A percentile compares a stretch with the other conserved stretches of the same genome.
Conservation (phyloP, 1,139 yeast species). For the Debaryomycetaceae sp. region DNA sequence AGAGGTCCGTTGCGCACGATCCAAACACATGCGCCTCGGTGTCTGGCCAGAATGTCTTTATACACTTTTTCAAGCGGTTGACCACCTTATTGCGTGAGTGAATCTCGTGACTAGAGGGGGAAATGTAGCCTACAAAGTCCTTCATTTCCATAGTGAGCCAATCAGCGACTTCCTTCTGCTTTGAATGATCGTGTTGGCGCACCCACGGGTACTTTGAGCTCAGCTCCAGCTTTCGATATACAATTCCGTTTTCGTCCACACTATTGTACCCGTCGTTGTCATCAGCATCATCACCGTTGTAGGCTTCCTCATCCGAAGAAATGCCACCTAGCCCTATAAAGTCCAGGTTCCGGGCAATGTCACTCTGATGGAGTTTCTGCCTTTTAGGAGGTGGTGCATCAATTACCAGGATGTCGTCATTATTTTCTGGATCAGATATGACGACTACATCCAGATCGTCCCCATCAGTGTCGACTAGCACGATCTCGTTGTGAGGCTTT, state of each 20-base stretch:
- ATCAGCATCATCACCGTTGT: conserved; percentile 9
- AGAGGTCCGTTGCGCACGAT: conserved; percentile 88
- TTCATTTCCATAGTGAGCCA: conserved; percentile 83
- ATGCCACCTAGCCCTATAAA: conserved; percentile 53
- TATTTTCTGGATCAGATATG: conserved; percentile 23
- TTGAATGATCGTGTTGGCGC: conserved; percentile 61
- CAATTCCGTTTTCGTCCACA: conserved; percentile 24
- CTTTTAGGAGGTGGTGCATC: conserved; percentile 6
- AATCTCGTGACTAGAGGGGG: conserved; percentile 76
- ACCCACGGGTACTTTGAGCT: conserved; percentile 66
- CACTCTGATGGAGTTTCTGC: conserved; percentile 9
- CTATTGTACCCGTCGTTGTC: conserved; percentile 23
- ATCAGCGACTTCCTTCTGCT: conserved; percentile 66
- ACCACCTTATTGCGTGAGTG: conserved; percentile 59
- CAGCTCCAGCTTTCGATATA: conserved; percentile 12
- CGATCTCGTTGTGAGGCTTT: conserved; percentile 10
- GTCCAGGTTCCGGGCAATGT: conserved; percentile 40
- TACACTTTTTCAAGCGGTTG: conserved; percentile 43
- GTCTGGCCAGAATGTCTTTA: conserved; percentile 62
- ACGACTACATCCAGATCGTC: conserved; percentile 19
- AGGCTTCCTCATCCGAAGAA: conserved; percentile 31
- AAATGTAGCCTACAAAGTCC: conserved; percentile 77
- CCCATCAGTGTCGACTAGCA: conserved; percentile 15
- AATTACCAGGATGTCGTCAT: conserved; percentile 10
- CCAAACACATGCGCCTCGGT: conserved; percentile 87